phyloP scores from a whole-genome alignment of 2,329 filamentous ascomycete genomes.

The Botrytis galanthina region DNA sequence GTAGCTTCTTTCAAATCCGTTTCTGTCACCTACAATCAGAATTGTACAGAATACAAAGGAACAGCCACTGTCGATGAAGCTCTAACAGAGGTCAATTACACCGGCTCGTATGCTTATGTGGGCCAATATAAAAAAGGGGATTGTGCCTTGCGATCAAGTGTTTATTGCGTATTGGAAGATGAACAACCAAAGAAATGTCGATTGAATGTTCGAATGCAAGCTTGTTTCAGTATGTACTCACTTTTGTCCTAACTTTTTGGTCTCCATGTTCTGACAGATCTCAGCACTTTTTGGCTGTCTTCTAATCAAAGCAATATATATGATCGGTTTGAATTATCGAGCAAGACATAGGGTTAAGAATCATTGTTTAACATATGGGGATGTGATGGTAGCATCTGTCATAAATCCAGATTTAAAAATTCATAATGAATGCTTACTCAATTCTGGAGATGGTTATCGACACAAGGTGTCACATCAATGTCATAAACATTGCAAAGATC shows the following conservation, averaged over 20 bases:
- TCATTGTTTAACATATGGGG: constrained; percentile 28
- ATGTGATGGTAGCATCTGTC: constrained; percentile 31
- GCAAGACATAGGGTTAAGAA: constrained; percentile 24
- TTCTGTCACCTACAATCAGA: constrained; percentile 19
- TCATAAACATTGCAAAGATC: constrained; percentile 32
- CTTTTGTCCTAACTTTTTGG: background rate
- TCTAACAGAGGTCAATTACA: background rate
- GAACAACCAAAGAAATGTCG: constrained; percentile 22
- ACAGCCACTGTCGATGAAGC: constrained; percentile 8
- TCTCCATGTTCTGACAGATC: background rate
- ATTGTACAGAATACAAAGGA: constrained; percentile 20
- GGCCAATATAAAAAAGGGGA: constrained; percentile 6
- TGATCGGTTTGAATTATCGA: constrained; percentile 27
- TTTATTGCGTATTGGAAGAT: constrained; percentile 20
- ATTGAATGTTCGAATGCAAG: constrained; percentile 30
- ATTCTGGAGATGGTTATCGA: constrained; percentile 30
- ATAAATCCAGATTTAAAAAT: constrained; percentile 29
- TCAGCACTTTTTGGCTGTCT: constrained; percentile 25
- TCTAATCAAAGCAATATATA: constrained; percentile 29
- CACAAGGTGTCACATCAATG: constrained; percentile 25
- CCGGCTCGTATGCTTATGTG: background rate
- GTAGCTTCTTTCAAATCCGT: constrained; percentile 23
- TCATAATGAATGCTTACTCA: constrained; percentile 30
- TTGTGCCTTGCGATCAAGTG: background rate
- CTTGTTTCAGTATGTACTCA: constrained; percentile 23